Evolutionary conservation across 2,329 filamentous ascomycete species (phyloP), one percentile per base, ranked within the genome.

Genomic region (Nakataea oryzae): DNA sequence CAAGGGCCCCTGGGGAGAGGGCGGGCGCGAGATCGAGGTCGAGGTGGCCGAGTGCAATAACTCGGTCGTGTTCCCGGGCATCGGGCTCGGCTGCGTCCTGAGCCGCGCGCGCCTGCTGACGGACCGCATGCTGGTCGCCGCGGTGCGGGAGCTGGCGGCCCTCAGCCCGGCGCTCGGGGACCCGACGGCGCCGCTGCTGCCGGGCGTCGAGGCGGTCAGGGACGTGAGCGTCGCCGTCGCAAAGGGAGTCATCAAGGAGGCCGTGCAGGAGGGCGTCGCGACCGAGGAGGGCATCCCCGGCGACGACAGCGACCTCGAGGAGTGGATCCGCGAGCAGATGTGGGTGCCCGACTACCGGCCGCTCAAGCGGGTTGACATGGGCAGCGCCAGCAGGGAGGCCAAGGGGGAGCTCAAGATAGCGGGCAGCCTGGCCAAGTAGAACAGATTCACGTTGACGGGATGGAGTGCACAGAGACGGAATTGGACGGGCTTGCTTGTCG

Each of bases 31-130:
- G 9, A 63, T 79, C 1, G 72, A 74, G 64, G 76, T 81, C 63
- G 74, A 79, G 30, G 70, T 82, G 69, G 90, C 90, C 28, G 91
- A 96, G 73, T 96, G 92, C 76, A 96, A 96, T 76, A 96, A 96
- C 75, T 89, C 86, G 0, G 89, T 90, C 41, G 88, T 88, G 21
- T 96, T 96, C 73, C 91, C 91, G 0, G 91, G 91, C 0, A 93
- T 96, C 63, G 91, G 91, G 0, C 85, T 96, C 1, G 92, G 91
- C 13, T 84, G 84, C 9, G 83, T 96, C 0, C 81, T 96, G 1
- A 86, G 81, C 29, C 85, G 90, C 17, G 80, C 88, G 3, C 80
- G 77, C 14, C 79, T 86, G 0, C 74, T 96, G 30, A 89, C 88
- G 0, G 86, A 93, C 64, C 83, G 84, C 65, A 93, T 96, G 85